phyloP scores from a whole-genome alignment of 2,329 filamentous ascomycete species.

The Kalaharituber pfeilii region DNA sequence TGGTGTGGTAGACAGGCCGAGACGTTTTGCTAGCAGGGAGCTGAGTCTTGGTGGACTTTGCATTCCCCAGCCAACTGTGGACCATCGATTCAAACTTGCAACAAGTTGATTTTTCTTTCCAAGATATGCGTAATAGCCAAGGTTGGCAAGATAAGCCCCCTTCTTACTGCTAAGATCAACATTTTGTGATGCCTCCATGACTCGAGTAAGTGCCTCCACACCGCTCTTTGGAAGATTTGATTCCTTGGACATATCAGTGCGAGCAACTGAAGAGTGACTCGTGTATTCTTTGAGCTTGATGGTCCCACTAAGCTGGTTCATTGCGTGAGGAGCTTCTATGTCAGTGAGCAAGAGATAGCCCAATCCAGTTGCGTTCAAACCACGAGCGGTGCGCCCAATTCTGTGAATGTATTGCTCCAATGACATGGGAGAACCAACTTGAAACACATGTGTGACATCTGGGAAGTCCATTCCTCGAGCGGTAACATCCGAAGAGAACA shows the following conservation, averaged over 20 bases:
- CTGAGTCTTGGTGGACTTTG: constrained; percentile 31
- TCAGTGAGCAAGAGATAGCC: constrained; percentile 43
- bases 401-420: constrained; percentile 62
- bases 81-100: constrained; percentile 38
- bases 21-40: constrained; percentile 13
- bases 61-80: constrained; percentile 37
- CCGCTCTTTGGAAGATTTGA: constrained; percentile 29
- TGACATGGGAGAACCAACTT: constrained; percentile 46
- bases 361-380: constrained; percentile 54
- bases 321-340: constrained; percentile 34
- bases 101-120: constrained; percentile 28
- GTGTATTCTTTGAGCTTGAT: constrained; percentile 37
- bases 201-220: constrained; percentile 31
- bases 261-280: constrained; percentile 32
- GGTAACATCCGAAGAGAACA: constrained; percentile 65
- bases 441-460: constrained; percentile 61
- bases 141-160: constrained; percentile 39
- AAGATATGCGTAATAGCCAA: constrained; percentile 36
- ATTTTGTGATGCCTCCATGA: constrained; percentile 30
- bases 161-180: constrained; percentile 31
- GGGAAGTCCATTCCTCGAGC: constrained; percentile 74
- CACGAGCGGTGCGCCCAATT: constrained; percentile 55
- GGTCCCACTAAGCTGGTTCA: constrained; percentile 38
- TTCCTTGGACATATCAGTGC: constrained; percentile 30
- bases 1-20: neutral